Evolutionary conservation across 768 basidiomycete species (phyloP), one percentile per base, ranked within the genome.

Genomic region (Mycena haematopus): DNA sequence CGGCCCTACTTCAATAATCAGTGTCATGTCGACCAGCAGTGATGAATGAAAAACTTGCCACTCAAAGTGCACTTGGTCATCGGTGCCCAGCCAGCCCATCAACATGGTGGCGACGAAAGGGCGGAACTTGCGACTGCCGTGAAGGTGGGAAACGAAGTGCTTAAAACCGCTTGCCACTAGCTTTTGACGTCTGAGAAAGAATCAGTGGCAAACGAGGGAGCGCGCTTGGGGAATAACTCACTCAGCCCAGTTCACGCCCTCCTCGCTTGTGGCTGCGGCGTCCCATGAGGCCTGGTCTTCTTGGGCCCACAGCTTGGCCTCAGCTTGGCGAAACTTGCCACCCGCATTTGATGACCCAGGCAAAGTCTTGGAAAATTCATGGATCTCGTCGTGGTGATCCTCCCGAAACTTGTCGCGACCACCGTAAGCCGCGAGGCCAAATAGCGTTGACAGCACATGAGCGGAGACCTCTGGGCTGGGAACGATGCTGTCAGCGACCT

Each of bases 251-350:
- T 61, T 27, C 5, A 61, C 45, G 21, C 22, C 45, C n/a, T 61
- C 53, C 6, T 61, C 36, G 14, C 9, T 31, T 7, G 22, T 35
- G 6, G 45, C 60, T 21, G n/a, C n/a, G 2, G 27, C 52, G 3
- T 61, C 45, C 60, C 60, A 61, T 2, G 42, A 6, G 11, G 21
- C 44, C 17, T 55, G 44, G 47, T 54, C 49, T 24, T 56, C 61
- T n/a, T 45, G n/a, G 13, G 36, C 49, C 49, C 50, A 62, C 38
- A 62, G 38, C 29, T 36, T 14, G 2, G 33, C 50, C 42, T 58
- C 40, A 3, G 62, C 62, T n/a, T 63, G 52, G 40, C 51, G 50
- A 49, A 63, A 52, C 44, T 58, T 63, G 56, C 51, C 51, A 63
- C 62, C 62, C 0, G 42, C 25, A 44, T 63, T 63, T 0, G 2